Conservation (phyloP, 352 stramenopile genomes). For the Globisporangium middletonii region DNA sequence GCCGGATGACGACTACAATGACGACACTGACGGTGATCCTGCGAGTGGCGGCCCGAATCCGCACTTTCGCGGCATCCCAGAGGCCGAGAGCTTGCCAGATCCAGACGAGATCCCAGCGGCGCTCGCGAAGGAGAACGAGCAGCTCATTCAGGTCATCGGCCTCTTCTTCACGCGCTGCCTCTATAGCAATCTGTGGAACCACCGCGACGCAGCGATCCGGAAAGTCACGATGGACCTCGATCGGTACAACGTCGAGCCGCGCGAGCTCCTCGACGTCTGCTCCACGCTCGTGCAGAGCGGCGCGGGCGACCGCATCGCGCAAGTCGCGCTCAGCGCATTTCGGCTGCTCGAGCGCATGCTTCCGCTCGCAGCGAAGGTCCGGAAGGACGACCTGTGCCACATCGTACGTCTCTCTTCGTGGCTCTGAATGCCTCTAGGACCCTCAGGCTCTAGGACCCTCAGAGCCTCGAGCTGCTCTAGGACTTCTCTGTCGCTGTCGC, state of each 20-base stretch:
- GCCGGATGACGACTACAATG: conserved; percentile 14
- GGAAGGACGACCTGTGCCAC: conserved; percentile 53
- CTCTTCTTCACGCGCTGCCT: conserved; percentile 75
- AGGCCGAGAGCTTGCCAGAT: conserved; percentile 61
- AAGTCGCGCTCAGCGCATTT: conserved; percentile 74
- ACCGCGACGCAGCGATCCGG: conserved; percentile 74
- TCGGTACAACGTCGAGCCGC: conserved; percentile 39
- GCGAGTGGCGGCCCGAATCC: conserved; percentile 24
- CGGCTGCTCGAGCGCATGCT: conserved; percentile 58
- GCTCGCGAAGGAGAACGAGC: conserved; percentile 69
- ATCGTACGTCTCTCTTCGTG: conserved; percentile 35
- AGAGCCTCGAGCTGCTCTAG: too few relatives aligned
- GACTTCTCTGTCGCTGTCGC: too few relatives aligned
- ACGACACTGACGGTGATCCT: conserved; percentile 11
- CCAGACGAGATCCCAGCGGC: conserved; percentile 62
- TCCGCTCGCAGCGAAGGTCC: conserved; percentile 33
- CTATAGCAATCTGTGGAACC: conserved; percentile 87
- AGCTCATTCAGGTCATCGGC: conserved; percentile 71
- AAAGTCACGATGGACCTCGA: conserved; percentile 79
- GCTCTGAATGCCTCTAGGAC: conserved; percentile 1
- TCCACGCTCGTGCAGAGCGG: conserved; percentile 69
- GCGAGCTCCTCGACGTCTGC: conserved; percentile 49
- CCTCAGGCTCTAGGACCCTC: too few relatives aligned
- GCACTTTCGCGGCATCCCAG: conserved; percentile 61
- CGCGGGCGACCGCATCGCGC: conserved; percentile 61